phyloP scores from a whole-genome alignment of 2,329 filamentous ascomycete genomes.

The Ophiostoma perfectum region DNA sequence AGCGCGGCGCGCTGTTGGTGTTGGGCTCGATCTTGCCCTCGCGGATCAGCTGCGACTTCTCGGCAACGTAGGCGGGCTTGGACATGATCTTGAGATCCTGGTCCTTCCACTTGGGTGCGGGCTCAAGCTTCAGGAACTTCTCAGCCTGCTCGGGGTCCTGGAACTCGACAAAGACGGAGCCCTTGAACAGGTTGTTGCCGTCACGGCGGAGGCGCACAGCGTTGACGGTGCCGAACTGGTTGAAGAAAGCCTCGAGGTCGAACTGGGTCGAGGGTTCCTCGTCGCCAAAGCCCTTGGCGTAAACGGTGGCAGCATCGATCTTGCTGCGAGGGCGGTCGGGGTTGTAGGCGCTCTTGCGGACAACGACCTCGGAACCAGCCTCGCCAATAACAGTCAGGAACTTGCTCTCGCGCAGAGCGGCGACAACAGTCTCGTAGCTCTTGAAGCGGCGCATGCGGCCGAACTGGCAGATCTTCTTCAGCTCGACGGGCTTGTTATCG shows the following conservation, averaged over 20 bases:
- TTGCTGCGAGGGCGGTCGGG: conserved; percentile 55
- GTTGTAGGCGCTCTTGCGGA: conserved; percentile 68
- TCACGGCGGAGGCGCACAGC: conserved; percentile 80
- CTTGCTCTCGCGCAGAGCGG: conserved; percentile 72
- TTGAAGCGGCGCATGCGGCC: conserved; percentile 96
- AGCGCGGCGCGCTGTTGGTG: conserved; percentile 38
- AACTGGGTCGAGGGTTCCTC: conserved; percentile 83
- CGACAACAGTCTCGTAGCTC: conserved; percentile 75
- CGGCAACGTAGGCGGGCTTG: conserved; percentile 82
- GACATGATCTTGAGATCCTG: conserved; percentile 74
- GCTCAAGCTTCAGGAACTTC: conserved; percentile 73
- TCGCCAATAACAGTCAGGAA: conserved; percentile 68
- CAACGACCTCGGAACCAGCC: conserved; percentile 64
- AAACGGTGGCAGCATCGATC: conserved; percentile 69
- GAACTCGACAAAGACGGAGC: conserved; percentile 94
- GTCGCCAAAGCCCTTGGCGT: conserved; percentile 89
- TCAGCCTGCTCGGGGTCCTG: conserved; percentile 69
- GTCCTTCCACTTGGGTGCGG: conserved; percentile 78
- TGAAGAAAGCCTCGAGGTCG: conserved; percentile 89
- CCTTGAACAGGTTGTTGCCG: conserved; percentile 75
- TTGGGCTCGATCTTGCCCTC: conserved; percentile 63
- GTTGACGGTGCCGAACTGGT: conserved; percentile 66
- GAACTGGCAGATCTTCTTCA: conserved; percentile 77
- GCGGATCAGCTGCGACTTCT: conserved; percentile 67
- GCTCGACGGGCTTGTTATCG: conserved; percentile 72